Percentiles rank a stretch among this genome's conserved stretches.
These are phyloP conservation scores for Blastocystis sp. DNA, from an alignment of 352 stramenopile genomes.

Conservation along the genomic window DNA sequence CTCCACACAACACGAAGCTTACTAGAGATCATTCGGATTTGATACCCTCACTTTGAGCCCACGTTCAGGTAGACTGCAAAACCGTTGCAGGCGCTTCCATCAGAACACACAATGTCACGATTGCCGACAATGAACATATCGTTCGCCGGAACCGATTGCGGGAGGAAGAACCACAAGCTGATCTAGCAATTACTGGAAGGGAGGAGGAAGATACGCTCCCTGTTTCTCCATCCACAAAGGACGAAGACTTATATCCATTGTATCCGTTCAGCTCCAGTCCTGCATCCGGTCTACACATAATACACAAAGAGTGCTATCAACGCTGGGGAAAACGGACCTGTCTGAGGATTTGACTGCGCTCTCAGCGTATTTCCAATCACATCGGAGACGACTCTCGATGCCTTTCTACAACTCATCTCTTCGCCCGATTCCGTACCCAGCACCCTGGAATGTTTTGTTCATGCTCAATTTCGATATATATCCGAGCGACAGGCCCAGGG, in stretches of 20 bases:
- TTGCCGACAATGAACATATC: constrained; percentile 54
- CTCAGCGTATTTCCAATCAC: not conserved
- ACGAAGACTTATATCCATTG: not conserved
- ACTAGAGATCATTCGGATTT: not conserved
- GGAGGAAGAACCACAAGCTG: constrained; percentile 44
- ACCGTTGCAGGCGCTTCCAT: not conserved
- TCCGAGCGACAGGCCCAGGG: not conserved
- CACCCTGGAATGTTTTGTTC: not conserved
- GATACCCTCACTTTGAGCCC: not conserved
- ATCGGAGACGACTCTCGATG: not conserved
- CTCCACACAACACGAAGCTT: constrained; percentile 28
- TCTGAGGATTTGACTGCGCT: not conserved
- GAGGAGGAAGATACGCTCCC: not conserved
- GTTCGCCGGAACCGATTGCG: not conserved
- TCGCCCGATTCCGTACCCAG: not conserved
- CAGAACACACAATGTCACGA: constrained; percentile 41
- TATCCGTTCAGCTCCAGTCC: constrained; percentile 62
- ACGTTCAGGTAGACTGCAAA: constrained; percentile 28
- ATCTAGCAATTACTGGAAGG: not conserved
- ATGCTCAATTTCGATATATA: constrained; percentile 37
- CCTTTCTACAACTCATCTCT: constrained; percentile 8
- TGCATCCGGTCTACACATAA: constrained; percentile 13
- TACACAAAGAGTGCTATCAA: not conserved
- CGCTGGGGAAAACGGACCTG: too few species aligned
- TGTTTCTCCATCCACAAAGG: constrained; percentile 2